These are phyloP conservation scores for Cordyceps tenuipes DNA, from an alignment of 2,329 filamentous ascomycete genomes.

Conservation along the genomic window DNA sequence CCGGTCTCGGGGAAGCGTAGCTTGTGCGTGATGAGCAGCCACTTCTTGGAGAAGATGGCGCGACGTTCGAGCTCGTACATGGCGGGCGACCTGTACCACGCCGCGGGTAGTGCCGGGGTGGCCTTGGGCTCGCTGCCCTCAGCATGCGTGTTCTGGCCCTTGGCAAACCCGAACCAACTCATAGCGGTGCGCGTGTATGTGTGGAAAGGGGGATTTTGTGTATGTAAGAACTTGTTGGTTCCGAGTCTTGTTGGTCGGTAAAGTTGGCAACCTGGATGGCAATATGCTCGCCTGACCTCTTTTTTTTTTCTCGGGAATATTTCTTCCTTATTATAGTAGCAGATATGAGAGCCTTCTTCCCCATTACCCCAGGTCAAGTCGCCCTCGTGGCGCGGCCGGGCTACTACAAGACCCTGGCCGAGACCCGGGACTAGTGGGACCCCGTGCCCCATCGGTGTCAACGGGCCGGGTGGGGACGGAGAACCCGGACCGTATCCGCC, in stretches of 20 bases:
- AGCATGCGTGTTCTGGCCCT: not conserved
- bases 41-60: conserved; percentile 48
- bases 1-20: conserved; percentile 15
- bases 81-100: conserved; percentile 32
- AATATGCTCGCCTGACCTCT: not conserved
- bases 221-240: not conserved
- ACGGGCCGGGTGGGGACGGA: conserved; percentile 9
- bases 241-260: not conserved
- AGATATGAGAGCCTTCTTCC: not conserved
- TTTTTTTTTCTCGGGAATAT: not conserved
- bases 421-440: conserved; percentile 3
- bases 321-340: not conserved
- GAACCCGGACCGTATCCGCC: conserved; percentile 7
- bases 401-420: not conserved
- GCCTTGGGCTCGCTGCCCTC: conserved; percentile 9
- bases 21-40: conserved; percentile 42
- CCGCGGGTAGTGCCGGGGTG: conserved; percentile 17
- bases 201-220: not conserved
- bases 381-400: not conserved
- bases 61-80: conserved; percentile 50
- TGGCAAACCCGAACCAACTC: conserved; percentile 11
- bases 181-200: not conserved
- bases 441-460: conserved; percentile 3
- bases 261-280: not conserved
- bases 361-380: not conserved